Conservation (phyloP, 1,284 basidiomycete genomes). For the Schizopora paradoxa region DNA sequence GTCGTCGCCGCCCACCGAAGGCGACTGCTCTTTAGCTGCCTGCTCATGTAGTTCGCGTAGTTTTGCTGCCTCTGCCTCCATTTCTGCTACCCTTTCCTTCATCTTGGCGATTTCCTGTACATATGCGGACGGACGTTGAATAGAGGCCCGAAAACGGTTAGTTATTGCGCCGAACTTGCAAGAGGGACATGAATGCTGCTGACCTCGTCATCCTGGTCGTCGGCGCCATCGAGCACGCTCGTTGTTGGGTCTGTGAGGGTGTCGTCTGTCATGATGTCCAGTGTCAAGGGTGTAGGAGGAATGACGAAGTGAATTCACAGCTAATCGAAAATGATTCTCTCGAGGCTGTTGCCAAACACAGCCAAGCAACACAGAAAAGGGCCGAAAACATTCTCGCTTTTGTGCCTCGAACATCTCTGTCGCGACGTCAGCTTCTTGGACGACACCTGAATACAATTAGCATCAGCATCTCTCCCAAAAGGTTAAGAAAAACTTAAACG, state of each 20-base stretch:
- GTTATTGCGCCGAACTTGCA: neutral
- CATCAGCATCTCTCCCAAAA: no score
- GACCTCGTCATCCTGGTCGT: slow-evolving; percentile 33
- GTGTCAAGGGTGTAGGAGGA: neutral
- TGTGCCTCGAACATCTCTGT: no score
- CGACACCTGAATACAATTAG: no score
- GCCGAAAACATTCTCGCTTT: no score
- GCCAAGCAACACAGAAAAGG: no score
- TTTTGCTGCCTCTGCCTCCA: slow-evolving; percentile 88
- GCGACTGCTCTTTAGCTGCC: slow-evolving; percentile 26
- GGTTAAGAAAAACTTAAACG: no score
- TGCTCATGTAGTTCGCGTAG: slow-evolving; percentile 80
- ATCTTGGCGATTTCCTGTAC: slow-evolving; percentile 75
- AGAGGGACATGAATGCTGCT: slow-evolving; percentile 11
- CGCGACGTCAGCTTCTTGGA: no score
- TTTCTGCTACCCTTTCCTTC: slow-evolving; percentile 91
- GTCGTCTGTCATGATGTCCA: slow-evolving; percentile 29
- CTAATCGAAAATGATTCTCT: no score
- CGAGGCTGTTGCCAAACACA: no score
- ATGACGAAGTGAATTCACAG: neutral
- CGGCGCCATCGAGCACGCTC: slow-evolving; percentile 23
- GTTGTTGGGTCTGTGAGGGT: slow-evolving; percentile 27
- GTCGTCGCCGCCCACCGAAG: slow-evolving; percentile 36
- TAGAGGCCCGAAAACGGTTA: slow-evolving; percentile 1
- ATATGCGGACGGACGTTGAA: slow-evolving; percentile 16